Conservation (phyloP, 2,329 filamentous ascomycete genomes). For the Penicillium frequentans region DNA sequence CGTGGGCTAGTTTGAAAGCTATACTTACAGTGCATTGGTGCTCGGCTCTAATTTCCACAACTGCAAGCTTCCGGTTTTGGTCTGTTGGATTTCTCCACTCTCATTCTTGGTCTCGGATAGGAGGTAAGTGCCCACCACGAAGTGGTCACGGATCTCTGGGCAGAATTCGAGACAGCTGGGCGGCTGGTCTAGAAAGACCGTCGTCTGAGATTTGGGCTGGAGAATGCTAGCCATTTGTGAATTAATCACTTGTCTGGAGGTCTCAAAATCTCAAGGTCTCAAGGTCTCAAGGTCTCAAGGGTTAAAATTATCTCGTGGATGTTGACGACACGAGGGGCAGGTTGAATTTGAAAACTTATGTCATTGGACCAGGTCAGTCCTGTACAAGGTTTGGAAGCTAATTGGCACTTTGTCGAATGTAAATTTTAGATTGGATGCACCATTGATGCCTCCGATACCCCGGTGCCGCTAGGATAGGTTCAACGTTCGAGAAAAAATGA, state of each 20-base stretch:
- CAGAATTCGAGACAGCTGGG: slow-evolving; percentile 49
- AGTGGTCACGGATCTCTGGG: slow-evolving; percentile 56
- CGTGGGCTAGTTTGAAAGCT: not conserved
- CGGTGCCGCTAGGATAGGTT: not conserved
- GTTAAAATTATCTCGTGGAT: not conserved
- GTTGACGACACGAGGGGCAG: not conserved
- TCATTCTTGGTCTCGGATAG: slow-evolving; percentile 47
- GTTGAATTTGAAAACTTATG: not conserved
- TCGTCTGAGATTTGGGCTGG: slow-evolving; percentile 34
- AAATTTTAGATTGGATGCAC: not conserved
- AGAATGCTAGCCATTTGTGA: slow-evolving; percentile 13
- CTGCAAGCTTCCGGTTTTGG: slow-evolving; percentile 71
- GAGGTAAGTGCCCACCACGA: slow-evolving; percentile 83
- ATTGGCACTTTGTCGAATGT: not conserved
- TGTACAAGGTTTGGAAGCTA: not conserved
- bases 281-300: not conserved
- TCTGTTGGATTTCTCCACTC: slow-evolving; percentile 49
- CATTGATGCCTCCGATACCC: not conserved
- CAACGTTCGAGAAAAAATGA: not conserved
- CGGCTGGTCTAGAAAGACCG: slow-evolving; percentile 42
- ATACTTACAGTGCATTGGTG: slow-evolving; percentile 30
- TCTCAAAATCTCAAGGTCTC: too few relatives aligned
- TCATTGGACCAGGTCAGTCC: not conserved
- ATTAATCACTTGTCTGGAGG: not conserved
- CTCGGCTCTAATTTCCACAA: slow-evolving; percentile 57